Evolutionary conservation across 2,329 filamentous ascomycete genomes (phyloP).

Genomic region (Arachnomyces sp.): DNA sequence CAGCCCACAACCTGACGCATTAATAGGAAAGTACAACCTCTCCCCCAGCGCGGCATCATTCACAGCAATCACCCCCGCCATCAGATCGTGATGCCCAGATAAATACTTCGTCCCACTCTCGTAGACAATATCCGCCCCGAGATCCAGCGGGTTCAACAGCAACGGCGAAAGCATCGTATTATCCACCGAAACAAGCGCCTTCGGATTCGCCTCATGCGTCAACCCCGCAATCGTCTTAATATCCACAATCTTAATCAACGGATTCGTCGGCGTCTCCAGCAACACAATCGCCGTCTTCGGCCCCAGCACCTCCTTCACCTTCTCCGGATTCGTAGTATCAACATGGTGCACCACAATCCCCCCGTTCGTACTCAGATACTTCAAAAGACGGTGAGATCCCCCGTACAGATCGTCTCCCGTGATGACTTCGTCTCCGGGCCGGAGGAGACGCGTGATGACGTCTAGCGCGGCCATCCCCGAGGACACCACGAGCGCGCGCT

Average conservation of each 20-base stretch:
- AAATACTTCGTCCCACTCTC: conserved; percentile 97
- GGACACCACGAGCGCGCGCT: conserved; percentile 81
- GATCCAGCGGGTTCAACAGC: conserved; percentile 84
- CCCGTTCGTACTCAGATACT: conserved; percentile 80
- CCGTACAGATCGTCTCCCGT: conserved; percentile 96
- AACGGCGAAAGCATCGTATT: conserved; percentile 99
- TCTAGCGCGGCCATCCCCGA: conserved; percentile 97
- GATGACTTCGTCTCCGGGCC: conserved; percentile 91
- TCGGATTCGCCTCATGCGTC: conserved; percentile 68
- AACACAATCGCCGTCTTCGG: conserved; percentile 90
- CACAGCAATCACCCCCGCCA: conserved; percentile 92
- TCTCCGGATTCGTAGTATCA: conserved; percentile 74
- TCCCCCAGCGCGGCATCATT: conserved; percentile 77
- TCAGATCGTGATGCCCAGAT: conserved; percentile 95
- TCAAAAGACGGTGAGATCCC: conserved; percentile 85
- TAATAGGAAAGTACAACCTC: conserved; percentile 93
- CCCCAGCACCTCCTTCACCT: conserved; percentile 59
- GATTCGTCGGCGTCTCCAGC: conserved; percentile 93
- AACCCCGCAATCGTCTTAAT: conserved; percentile 68
- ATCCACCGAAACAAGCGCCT: conserved; percentile 81
- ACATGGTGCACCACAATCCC: conserved; percentile 94
- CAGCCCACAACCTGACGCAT: conserved; percentile 86
- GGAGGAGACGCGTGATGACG: conserved; percentile 83
- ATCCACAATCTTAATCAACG: conserved; percentile 95
- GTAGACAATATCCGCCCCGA: conserved; percentile 93